phyloP scores from a whole-genome alignment of 176 grass and related monocot genomes.

The Poa annua region DNA sequence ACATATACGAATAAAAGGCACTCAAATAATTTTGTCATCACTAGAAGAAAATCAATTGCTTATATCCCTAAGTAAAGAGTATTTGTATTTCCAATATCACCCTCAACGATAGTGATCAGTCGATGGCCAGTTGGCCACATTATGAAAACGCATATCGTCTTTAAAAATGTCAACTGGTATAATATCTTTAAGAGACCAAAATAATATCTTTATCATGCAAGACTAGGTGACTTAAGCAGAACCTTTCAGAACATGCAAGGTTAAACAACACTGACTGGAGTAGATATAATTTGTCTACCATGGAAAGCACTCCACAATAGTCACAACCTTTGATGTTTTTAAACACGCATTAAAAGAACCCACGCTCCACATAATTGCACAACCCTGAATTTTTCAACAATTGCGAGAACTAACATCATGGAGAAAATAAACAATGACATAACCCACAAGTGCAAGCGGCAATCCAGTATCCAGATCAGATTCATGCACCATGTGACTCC shows the following conservation, averaged over 20 bases:
- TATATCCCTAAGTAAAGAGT: not conserved
- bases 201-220: not conserved
- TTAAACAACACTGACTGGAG: not conserved
- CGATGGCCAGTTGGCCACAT: not conserved
- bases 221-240: not conserved
- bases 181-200: not conserved
- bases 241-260: not conserved
- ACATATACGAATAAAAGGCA: not conserved
- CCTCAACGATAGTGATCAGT: not conserved
- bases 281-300: not conserved
- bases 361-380: not conserved
- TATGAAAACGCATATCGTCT: not conserved
- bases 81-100: not conserved
- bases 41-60: not conserved
- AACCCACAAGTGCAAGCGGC: not conserved
- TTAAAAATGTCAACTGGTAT: slow-evolving; percentile 2
- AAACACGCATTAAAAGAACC: not conserved
- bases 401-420: slow-evolving; percentile 8
- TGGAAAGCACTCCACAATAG: slow-evolving; percentile 1
- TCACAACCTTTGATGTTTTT: not conserved
- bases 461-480: not conserved
- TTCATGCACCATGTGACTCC: not conserved
- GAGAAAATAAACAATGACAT: not conserved
- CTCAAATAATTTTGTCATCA: not conserved
- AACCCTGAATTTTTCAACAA: not conserved